Evolutionary conservation across 495 filamentous ascomycete genomes (phyloP).

Genomic region (Xylaria intraflava): DNA sequence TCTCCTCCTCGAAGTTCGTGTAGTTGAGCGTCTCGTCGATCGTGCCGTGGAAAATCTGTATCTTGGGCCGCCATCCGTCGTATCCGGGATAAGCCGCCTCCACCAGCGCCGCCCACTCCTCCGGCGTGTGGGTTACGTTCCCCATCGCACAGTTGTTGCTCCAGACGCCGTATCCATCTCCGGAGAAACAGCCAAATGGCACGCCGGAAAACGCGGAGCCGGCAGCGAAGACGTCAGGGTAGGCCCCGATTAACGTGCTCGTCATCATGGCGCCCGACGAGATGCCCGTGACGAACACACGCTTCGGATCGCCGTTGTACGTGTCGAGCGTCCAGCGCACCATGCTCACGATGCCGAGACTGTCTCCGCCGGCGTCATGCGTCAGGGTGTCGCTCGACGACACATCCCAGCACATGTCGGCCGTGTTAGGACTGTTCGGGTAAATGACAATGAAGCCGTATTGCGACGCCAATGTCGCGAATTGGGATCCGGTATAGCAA

Average conservation of each 20-base stretch:
- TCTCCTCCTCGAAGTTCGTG: constrained; percentile 43
- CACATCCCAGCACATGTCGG: constrained; percentile 54
- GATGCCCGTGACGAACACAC: constrained; percentile 44
- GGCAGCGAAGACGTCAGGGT: constrained; percentile 38
- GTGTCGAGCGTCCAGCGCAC: constrained; percentile 42
- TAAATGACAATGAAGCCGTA: constrained; percentile 53
- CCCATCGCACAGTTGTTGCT: constrained; percentile 40
- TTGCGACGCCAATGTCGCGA: constrained; percentile 39
- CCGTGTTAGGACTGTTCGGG: constrained; percentile 42
- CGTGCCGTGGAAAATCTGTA: constrained; percentile 51
- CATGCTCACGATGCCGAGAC: constrained; percentile 56
- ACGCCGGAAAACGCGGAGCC: constrained; percentile 54
- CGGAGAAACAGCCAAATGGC: constrained; percentile 53
- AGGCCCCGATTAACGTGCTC: constrained; percentile 29
- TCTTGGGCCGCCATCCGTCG: constrained; percentile 45
- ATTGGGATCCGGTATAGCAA: constrained; percentile 31
- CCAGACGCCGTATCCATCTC: constrained; percentile 40
- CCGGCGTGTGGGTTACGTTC: constrained; percentile 30
- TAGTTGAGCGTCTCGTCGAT: constrained; percentile 42
- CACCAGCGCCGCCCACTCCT: constrained; percentile 40
- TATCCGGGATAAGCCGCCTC: constrained; percentile 43
- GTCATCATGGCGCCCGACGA: constrained; percentile 51
- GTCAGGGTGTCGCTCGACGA: constrained; percentile 46
- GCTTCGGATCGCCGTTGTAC: constrained; percentile 37
- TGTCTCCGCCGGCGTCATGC: constrained; percentile 54